Evolutionary conservation across 2,329 filamentous ascomycete genomes (phyloP).

Genomic region (Magnaporthales sp.): DNA sequence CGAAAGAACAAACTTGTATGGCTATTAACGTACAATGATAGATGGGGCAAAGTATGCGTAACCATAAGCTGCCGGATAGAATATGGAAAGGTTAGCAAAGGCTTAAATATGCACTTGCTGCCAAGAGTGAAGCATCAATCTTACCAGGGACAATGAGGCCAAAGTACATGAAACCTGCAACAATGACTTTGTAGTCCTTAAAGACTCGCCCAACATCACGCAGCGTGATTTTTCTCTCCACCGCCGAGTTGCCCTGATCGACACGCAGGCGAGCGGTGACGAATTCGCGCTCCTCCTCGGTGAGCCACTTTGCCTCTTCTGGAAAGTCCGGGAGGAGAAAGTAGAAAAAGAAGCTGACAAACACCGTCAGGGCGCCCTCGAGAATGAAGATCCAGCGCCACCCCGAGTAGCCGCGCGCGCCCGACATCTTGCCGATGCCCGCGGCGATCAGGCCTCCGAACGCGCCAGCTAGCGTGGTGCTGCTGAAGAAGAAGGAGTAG

Average conservation of each 20-base stretch:
- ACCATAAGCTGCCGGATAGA: conserved; percentile 44
- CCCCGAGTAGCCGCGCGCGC: conserved; percentile 55
- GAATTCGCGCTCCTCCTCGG: conserved; percentile 58
- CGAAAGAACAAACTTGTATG: background rate
- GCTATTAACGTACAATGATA: background rate
- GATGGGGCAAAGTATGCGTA: conserved; percentile 68
- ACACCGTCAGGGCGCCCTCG: conserved; percentile 57
- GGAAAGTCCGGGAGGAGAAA: conserved; percentile 69
- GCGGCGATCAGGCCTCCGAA: conserved; percentile 82
- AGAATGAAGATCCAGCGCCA: conserved; percentile 84
- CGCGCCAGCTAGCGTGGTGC: conserved; percentile 68
- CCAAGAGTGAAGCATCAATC: background rate
- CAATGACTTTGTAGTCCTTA: conserved; percentile 64
- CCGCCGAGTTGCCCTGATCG: conserved; percentile 60
- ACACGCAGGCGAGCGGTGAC: conserved; percentile 56
- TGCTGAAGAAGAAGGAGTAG: conserved; percentile 89
- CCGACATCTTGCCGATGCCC: conserved; percentile 84
- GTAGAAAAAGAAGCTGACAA: conserved; percentile 53
- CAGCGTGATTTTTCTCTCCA: conserved; percentile 50
- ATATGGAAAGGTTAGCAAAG: background rate
- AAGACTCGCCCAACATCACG: conserved; percentile 54
- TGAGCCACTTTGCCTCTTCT: conserved; percentile 65
- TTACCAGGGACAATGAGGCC: conserved; percentile 58
- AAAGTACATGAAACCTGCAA: conserved; percentile 75
- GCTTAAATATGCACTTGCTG: background rate